phyloP scores from a whole-genome alignment of 306 rosid species.

The Casuarina glauca region DNA sequence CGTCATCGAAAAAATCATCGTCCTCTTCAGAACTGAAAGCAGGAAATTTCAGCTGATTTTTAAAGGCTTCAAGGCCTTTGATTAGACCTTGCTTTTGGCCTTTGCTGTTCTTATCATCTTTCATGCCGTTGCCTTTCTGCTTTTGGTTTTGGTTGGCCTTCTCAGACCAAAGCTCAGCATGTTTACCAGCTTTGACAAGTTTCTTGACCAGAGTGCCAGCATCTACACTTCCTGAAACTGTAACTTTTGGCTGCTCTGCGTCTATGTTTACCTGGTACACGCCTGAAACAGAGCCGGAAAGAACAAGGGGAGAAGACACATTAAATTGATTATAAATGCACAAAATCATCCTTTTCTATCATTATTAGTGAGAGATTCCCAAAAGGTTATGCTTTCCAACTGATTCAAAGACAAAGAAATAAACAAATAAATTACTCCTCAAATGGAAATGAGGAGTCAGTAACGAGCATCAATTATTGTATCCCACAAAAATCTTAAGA shows the following conservation, averaged over 20 bases:
- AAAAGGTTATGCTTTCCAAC: not conserved
- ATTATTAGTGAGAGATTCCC: not conserved
- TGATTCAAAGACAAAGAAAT: too few relatives aligned
- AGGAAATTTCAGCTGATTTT: constrained; percentile 54
- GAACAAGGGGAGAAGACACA: not conserved
- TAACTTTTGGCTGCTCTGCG: constrained; percentile 81
- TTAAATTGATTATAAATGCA: not conserved
- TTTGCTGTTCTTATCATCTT: constrained; percentile 52
- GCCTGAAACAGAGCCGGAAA: constrained; percentile 38
- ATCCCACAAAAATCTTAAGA: not conserved
- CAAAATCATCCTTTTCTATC: not conserved
- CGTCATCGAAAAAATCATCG: constrained; percentile 42
- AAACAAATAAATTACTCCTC: not conserved
- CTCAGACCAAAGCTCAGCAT: constrained; percentile 79
- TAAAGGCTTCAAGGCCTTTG: constrained; percentile 57
- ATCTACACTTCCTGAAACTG: constrained; percentile 79
- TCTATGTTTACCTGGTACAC: constrained; percentile 78
- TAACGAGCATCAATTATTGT: not conserved
- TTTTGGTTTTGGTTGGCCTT: constrained; percentile 57
- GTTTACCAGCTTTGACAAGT: constrained; percentile 72
- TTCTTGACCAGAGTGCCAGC: constrained; percentile 70
- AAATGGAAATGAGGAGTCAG: not conserved
- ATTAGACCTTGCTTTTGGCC: constrained; percentile 49
- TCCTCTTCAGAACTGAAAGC: constrained; percentile 55
- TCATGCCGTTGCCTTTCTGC: constrained; percentile 55